These are phyloP conservation scores for Eucalyptus pauciflora DNA, from an alignment of 345 rosid genomes.

Conservation along the genomic window DNA sequence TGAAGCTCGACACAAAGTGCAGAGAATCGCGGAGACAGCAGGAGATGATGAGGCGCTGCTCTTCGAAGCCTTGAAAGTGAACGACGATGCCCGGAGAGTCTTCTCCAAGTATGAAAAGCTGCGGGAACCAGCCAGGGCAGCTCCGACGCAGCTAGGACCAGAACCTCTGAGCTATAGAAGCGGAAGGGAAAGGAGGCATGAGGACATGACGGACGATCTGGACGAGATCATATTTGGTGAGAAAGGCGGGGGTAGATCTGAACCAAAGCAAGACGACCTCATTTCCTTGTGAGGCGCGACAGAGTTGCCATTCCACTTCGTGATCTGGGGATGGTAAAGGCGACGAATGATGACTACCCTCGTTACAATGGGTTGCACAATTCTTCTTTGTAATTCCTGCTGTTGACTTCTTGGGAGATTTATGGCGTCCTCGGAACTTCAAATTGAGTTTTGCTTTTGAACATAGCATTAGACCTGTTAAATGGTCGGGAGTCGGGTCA, in stretches of 20 bases:
- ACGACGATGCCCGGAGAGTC: constrained; percentile 63
- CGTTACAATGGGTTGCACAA: neutral
- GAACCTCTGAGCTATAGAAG: constrained; percentile 46
- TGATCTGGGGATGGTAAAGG: neutral
- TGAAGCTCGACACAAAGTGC: constrained; percentile 43
- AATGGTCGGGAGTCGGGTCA: no score
- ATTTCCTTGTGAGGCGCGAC: constrained; percentile 30
- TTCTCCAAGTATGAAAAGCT: constrained; percentile 54
- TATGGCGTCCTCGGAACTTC: neutral
- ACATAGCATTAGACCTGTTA: neutral
- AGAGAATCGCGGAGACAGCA: constrained; percentile 57
- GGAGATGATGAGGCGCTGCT: constrained; percentile 71
- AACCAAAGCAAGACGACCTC: constrained; percentile 62
- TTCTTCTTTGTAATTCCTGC: neutral
- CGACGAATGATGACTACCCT: neutral
- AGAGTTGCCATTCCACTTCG: neutral
- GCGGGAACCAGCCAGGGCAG: neutral
- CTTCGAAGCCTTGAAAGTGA: constrained; percentile 73
- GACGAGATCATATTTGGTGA: constrained; percentile 85
- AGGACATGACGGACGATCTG: constrained; percentile 84
- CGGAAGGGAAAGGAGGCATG: constrained; percentile 30
- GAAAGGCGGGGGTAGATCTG: constrained; percentile 33
- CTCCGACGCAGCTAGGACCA: neutral
- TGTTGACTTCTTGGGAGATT: neutral
- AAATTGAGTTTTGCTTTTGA: neutral